Evolutionary conservation across 495 filamentous ascomycete species (phyloP), one percentile per base, ranked within the genome.

Genomic region (Xylaria curta): DNA sequence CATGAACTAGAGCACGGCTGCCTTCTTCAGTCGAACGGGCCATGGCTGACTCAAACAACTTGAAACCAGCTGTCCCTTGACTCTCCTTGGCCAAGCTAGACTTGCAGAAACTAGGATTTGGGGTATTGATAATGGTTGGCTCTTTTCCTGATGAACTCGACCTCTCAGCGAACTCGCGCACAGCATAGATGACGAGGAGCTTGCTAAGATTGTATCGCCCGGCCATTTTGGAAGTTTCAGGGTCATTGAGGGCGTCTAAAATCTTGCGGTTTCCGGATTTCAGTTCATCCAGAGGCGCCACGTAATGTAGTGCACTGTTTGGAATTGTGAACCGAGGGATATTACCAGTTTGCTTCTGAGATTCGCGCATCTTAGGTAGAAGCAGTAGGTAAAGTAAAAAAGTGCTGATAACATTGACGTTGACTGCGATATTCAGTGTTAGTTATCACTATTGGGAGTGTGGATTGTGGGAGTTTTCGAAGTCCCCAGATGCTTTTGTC

Each of bases 381-480:
- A 85, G 71, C 2, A 84, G 76, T 0, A 87, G 69, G 5, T 68
- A 78, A 44, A 88, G 74, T 36, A 88, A 69, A 2, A 84, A 77
- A 0, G 81, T 85, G 64, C 70, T 74, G n/a, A 86, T 74, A 0
- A 87, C 80, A 54, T 87, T 87, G 44, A 83, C 78, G 0, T 79
- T 82, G n/a, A 86, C 47, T 51, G 3, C 8, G 8, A 21, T 9
- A 24, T 7, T 51, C n/a, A 12, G 47, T 10, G 47, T 51, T 9
- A 51, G 47, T 21, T 51, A 51, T 24, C 3, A 1, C 47, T n/a
- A 10, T 21, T 51, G 2, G 17, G 8, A 24, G 47, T 12, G 12
- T 24, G 47, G n/a, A 3, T 21, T 3, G 47, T 51, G 47, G 3
- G 47, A 7, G 47, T 51, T 51, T 51, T 2, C 2, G 47, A 10